Evolutionary conservation across 331 rosid genomes (phyloP), one percentile per base, ranked within the genome.

Genomic region (Malus hybrid): DNA sequence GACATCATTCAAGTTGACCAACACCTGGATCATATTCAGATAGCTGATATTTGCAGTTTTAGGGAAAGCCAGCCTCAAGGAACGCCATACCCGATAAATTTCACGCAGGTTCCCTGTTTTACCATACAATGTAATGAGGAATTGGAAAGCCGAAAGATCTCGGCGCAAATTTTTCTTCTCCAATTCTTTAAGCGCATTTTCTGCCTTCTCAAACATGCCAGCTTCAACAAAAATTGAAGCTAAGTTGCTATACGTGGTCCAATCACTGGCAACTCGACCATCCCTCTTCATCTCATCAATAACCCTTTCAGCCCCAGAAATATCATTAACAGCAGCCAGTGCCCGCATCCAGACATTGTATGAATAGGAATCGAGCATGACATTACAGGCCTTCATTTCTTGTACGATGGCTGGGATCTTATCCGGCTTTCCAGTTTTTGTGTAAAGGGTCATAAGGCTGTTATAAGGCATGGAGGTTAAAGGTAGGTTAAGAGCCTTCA

Each of bases 321-420:
- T 76, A 82, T 95, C 97, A 73, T 86, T 77, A 32, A 65, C 86
- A 33, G 96, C 91, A 74, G 99, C 97, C 77, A 85, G 87, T 65
- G 93, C 89, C 79, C 97, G 84, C 93, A 95, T 92, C 97, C 97
- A 92, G n/a, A 88, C 84, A 83, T 89, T 91, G 77, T 90, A 90
- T 1, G 99, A 77, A 83, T 72, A 92, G 2, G 87, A 77, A 86
- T 92, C 99, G 0, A 82, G 75, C 88, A 78, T 78, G 48, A 90
- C 64, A 78, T 69, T 79, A 75, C 82, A 66, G 44, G 87, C 88
- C 85, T 90, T 92, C 97, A 92, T 86, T 76, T 92, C 96, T 60
- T 86, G 91, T 79, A 92, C 82, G 58, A 85, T 80, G 74, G 89
- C 84, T 1, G 87, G 91, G 77, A 92, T 76, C 84, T 86, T 92